phyloP scores from a whole-genome alignment of 768 basidiomycete genomes.

The Coprinopsis sp. region DNA sequence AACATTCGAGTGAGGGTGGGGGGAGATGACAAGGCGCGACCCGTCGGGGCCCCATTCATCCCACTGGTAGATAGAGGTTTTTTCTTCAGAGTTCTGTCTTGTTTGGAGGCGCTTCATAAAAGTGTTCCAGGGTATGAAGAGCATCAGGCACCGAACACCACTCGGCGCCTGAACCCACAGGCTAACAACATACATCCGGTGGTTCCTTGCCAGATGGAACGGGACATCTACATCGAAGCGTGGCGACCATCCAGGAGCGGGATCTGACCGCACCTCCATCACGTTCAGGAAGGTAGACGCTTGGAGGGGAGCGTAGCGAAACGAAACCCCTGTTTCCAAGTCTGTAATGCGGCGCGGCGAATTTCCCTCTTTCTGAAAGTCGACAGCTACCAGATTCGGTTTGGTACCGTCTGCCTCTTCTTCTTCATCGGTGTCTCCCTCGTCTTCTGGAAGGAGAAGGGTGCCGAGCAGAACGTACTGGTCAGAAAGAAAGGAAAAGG shows the following conservation, averaged over 20 bases:
- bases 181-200: slow-evolving; percentile 45
- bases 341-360: slow-evolving; percentile 26
- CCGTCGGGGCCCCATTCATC: slow-evolving; percentile 46
- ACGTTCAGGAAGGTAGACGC: slow-evolving; percentile 22
- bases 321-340: slow-evolving; percentile 30
- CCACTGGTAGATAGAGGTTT: slow-evolving; percentile 34
- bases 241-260: slow-evolving; percentile 43
- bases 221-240: slow-evolving; percentile 33
- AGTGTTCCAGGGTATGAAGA: slow-evolving; percentile 41
- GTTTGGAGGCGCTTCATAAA: slow-evolving; percentile 22
- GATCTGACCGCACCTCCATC: slow-evolving; percentile 50
- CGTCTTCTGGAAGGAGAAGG: slow-evolving; percentile 16
- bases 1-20: slow-evolving; percentile 28
- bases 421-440: slow-evolving; percentile 7
- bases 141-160: slow-evolving; percentile 26
- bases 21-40: slow-evolving; percentile 38
- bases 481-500: slow-evolving; percentile 41
- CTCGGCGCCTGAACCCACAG: slow-evolving; percentile 32
- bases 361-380: slow-evolving; percentile 30
- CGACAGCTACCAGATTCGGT: slow-evolving; percentile 31
- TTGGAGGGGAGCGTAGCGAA: slow-evolving; percentile 38
- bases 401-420: slow-evolving; percentile 20
- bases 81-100: slow-evolving; percentile 9
- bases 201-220: slow-evolving; percentile 38
- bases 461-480: slow-evolving; percentile 33